Percentiles rank a stretch among this genome's conserved stretches.
Conservation (phyloP, 139 green algal genomes). For the Chlamydomonas sp. region DNA sequence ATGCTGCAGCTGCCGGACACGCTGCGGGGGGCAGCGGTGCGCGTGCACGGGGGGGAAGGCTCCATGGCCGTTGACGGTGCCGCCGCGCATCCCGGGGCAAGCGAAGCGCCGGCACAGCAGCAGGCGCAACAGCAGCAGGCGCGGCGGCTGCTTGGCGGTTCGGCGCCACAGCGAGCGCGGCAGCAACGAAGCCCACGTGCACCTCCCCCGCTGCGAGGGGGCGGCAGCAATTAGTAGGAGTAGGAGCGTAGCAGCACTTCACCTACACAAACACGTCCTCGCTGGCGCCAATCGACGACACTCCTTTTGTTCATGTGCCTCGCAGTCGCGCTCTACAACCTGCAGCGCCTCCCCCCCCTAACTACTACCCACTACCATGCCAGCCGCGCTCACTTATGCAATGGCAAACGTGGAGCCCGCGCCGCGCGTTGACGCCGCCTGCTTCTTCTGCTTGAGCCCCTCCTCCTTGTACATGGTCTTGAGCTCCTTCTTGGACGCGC, state of each 20-base stretch:
- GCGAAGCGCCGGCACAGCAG: no score
- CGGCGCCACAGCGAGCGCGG: background rate
- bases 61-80: no score
- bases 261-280: no score
- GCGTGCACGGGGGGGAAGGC: background rate
- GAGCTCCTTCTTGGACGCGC: slow-evolving; percentile 73
- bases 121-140: background rate
- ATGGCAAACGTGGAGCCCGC: slow-evolving; percentile 7
- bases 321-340: no score
- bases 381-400: background rate
- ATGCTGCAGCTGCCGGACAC: slow-evolving; percentile 62
- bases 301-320: no score
- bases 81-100: no score
- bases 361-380: background rate
- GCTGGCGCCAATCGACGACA: no score
- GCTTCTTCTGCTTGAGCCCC: slow-evolving; percentile 37
- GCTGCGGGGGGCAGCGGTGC: slow-evolving; percentile 24
- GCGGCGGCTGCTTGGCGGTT: background rate
- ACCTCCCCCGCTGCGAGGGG: no score
- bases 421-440: slow-evolving; percentile 19
- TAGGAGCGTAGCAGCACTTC: no score
- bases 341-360: no score
- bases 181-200: background rate
- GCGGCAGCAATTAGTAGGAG: no score
- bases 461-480: slow-evolving; percentile 73